Conservation (phyloP, 2,329 filamentous ascomycete species). For the Alternaria gansuensis region DNA sequence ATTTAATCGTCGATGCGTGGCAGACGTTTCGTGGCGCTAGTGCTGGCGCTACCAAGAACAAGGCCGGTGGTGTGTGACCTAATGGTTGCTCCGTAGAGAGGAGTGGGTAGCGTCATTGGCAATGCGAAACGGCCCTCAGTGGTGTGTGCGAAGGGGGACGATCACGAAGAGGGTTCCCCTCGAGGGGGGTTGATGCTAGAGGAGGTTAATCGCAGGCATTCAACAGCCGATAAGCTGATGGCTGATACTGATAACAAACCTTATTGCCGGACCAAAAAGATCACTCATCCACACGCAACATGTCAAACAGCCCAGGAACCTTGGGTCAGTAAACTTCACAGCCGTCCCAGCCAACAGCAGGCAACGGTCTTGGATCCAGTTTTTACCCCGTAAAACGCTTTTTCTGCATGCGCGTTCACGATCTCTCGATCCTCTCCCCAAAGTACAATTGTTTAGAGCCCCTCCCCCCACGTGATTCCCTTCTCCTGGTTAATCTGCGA, state of each 20-base stretch:
- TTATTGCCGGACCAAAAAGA: constrained; percentile 1
- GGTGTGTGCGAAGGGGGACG: background rate
- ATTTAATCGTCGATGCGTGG: constrained; percentile 20
- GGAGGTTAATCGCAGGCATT: background rate
- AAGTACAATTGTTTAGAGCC: background rate
- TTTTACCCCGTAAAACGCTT: background rate
- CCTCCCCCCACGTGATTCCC: background rate
- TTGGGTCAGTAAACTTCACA: constrained; percentile 1
- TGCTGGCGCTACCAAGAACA: background rate
- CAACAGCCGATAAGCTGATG: background rate
- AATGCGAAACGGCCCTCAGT: background rate
- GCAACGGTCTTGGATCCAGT: background rate
- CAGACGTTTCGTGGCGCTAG: constrained; percentile 2
- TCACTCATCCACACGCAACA: constrained; percentile 3
- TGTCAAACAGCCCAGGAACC: constrained; percentile 10
- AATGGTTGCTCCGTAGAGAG: background rate
- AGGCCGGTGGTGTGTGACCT: background rate
- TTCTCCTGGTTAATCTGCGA: background rate
- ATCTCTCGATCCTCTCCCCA: constrained; percentile 10
- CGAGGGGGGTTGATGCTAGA: constrained; percentile 3
- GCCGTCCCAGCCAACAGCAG: background rate
- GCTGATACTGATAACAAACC: constrained; percentile 13
- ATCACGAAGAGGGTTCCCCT: background rate
- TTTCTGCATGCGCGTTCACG: constrained; percentile 4
- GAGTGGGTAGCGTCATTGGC: background rate